Conservation (phyloP, 2,329 filamentous ascomycete species). For the Juglanconis oblonga region DNA sequence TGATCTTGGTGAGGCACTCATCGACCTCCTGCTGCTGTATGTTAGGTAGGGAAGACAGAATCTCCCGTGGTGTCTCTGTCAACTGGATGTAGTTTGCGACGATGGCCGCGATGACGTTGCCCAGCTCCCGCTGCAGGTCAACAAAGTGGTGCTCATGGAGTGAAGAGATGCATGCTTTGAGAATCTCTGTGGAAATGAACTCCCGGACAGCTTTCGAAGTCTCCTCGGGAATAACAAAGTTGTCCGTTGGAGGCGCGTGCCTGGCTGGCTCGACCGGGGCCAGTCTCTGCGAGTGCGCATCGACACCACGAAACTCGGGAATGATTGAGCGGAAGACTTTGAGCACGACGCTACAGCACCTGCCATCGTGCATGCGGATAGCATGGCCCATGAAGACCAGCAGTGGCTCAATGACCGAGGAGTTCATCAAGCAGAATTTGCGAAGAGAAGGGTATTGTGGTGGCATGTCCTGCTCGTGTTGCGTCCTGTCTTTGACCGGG, state of each 20-base stretch:
- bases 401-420: constrained; percentile 78
- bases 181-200: constrained; percentile 83
- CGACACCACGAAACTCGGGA: constrained; percentile 60
- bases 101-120: constrained; percentile 81
- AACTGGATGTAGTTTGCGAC: constrained; percentile 70
- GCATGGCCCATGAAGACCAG: constrained; percentile 90
- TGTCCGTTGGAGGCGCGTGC: constrained; percentile 24
- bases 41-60: constrained; percentile 78
- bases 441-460: constrained; percentile 59
- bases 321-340: constrained; percentile 84
- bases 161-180: constrained; percentile 85
- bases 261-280: constrained; percentile 24
- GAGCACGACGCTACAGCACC: constrained; percentile 82
- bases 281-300: constrained; percentile 3
- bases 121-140: constrained; percentile 90
- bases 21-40: constrained; percentile 69
- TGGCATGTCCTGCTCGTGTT: neutral
- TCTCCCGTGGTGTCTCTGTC: constrained; percentile 67
- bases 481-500: constrained; percentile 1
- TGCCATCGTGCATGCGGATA: constrained; percentile 83
- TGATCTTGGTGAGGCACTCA: constrained; percentile 58
- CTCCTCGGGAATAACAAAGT: constrained; percentile 46
- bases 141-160: constrained; percentile 96
- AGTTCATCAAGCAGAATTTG: constrained; percentile 77
- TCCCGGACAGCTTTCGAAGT: constrained; percentile 72